phyloP scores from a whole-genome alignment of 768 basidiomycete species.

The Mycena rebaudengoi region DNA sequence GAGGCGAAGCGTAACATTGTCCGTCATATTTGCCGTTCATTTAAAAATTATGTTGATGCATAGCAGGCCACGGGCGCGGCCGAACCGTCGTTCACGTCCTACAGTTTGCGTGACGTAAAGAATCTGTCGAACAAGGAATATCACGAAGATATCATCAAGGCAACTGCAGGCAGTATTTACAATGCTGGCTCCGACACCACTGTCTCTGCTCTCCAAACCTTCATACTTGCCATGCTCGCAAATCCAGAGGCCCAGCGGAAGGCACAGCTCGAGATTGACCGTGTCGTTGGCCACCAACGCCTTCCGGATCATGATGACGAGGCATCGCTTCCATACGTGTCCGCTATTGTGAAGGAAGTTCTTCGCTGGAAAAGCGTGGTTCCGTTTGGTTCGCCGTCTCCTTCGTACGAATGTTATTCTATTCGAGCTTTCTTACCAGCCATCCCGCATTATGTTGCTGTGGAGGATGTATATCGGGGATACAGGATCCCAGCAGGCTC shows the following conservation, averaged over 20 bases:
- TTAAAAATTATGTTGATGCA: conserved; percentile 17
- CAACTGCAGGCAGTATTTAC: conserved; percentile 1
- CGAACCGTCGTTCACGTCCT: conserved; percentile 8
- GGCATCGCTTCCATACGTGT: conserved; percentile 42
- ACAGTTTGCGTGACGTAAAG: conserved; percentile 3
- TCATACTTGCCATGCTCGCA: conserved; percentile 47
- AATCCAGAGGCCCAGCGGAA: conserved; percentile 45
- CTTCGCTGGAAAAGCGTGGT: conserved; percentile 45
- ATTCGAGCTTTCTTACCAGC: background rate
- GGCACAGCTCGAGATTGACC: conserved; percentile 50
- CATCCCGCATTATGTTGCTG: conserved; percentile 10
- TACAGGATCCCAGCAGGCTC: conserved; percentile 40
- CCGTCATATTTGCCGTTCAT: background rate
- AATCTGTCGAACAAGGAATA: conserved; percentile 4
- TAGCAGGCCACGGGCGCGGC: conserved; percentile 18
- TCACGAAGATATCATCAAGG: conserved; percentile 9
- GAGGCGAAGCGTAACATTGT: conserved; percentile 45
- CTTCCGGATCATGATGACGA: conserved; percentile 46
- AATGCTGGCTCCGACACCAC: conserved; percentile 44
- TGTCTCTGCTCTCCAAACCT: conserved; percentile 41
- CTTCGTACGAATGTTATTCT: background rate
- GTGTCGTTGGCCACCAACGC: conserved; percentile 40
- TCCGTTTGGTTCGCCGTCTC: conserved; percentile 40
- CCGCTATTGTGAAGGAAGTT: conserved; percentile 45
- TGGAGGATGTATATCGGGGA: conserved; percentile 38